Base-by-base conservation (phyloP, 2,329 filamentous ascomycete genomes). In the Mariannaea elegans region DNA sequence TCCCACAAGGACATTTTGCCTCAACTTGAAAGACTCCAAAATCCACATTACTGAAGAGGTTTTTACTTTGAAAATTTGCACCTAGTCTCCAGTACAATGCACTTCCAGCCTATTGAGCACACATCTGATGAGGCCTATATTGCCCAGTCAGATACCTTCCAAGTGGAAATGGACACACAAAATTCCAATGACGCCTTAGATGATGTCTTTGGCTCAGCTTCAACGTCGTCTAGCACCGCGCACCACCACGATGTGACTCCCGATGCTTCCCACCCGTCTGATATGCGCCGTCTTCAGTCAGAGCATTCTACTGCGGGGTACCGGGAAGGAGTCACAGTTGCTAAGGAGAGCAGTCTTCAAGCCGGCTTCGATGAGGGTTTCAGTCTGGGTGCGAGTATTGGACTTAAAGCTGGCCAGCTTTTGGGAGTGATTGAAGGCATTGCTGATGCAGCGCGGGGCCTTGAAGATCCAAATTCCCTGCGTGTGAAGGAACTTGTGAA, bases 311-410 rank as follows among this genome's bases (percentile, higher is more conserved):
- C 91, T 7, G 89, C 91, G 36, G 95, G 95, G 18, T 98, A 98
- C 77, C 90, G 94, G 59, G 94, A 97, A 70, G 95, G 94, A 42
- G 85, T 98, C 52, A 84, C 90, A 0, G 81, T 80, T 3, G 91
- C 90, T 29, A 98, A 98, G 75, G 85, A 86, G 23, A 78, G 83
- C 46, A 90, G 88, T 69, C 87, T 97, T 23, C 95, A 99, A 77
- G 82, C 83, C 13, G 94, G 94, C 0, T 98, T 99, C 72, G 95
- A 99, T 73, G 92, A 94, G 65, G 94, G 94, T 0, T 98, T 93
- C 74, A 83, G 87, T 13, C 82, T 98, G 0, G 95, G 95, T 12
- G 94, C 93, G 1, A 88, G 90, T 50, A 79, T 98, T 27, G 95
- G 94, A 0, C 75, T 91, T 64, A 83, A 84, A 24, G 90, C 88